phyloP scores from a whole-genome alignment of 2,329 filamentous ascomycete species.

The Aspergillus niger region DNA sequence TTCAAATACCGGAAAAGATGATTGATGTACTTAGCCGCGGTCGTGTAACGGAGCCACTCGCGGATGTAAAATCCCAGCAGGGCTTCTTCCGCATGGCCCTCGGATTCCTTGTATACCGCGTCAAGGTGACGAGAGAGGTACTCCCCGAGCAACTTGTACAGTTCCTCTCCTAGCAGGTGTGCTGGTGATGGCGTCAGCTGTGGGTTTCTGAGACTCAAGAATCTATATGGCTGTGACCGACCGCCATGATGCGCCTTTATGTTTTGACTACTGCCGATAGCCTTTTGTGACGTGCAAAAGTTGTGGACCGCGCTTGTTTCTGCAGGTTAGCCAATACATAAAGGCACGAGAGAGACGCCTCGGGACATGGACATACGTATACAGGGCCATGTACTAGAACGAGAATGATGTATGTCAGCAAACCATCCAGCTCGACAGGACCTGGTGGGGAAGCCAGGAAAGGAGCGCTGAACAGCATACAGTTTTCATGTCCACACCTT shows the following conservation, averaged over 20 bases:
- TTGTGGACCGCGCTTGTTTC: constrained; percentile 80
- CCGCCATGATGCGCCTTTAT: constrained; percentile 70
- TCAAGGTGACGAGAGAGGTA: constrained; percentile 80
- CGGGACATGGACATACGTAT: constrained; percentile 62
- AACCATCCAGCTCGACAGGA: neutral
- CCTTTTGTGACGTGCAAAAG: constrained; percentile 98
- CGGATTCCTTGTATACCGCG: constrained; percentile 70
- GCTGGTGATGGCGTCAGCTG: constrained; percentile 55
- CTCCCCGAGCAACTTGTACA: constrained; percentile 86
- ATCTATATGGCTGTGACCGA: constrained; percentile 36
- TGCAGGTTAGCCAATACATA: constrained; percentile 13
- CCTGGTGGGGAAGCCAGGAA: neutral
- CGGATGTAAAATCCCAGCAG: constrained; percentile 90
- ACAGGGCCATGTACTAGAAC: constrained; percentile 85
- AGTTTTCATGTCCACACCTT: constrained; percentile 90
- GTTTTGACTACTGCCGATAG: constrained; percentile 62
- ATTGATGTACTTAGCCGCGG: constrained; percentile 95
- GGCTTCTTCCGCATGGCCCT: constrained; percentile 83
- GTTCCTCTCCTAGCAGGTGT: constrained; percentile 90
- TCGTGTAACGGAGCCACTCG: constrained; percentile 95
- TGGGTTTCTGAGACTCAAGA: neutral
- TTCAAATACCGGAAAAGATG: constrained; percentile 96
- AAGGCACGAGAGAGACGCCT: neutral
- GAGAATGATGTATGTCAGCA: constrained; percentile 21
- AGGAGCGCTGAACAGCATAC: constrained; percentile 48